Evolutionary conservation across 179 eudicot genomes (phyloP), one percentile per base, ranked within the genome.

Genomic region (Corrigiola litoralis): DNA sequence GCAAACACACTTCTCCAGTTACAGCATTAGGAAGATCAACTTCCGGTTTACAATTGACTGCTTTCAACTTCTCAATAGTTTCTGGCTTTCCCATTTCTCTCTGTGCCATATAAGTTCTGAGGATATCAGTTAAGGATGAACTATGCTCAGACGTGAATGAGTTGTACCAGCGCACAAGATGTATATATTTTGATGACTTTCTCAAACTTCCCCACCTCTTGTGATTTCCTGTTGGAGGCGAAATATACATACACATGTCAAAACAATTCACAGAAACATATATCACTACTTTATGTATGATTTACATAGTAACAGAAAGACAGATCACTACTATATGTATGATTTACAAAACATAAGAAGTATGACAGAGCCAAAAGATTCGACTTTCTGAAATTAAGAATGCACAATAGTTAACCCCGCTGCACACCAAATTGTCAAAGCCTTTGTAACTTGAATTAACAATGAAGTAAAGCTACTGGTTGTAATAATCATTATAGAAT

Each of bases 21-120:
- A 82, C 86, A 5, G 97, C 97, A 61, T 72, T 72, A 21, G 97
- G 95, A 69, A 90, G 90, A 71, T 88, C 90, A 6, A 88, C 69
- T 75, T 89, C 94, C 61, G 83, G 37, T 75, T 71, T 38, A 51
- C 76, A 53, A 53, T 58, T 55, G 54, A 38, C 41, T 70, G 71
- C 27, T n/a, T 83, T 86, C 53, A 67, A 75, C 49, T 77, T 87
- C 75, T 71, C 80, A 27, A 28, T n/a, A 36, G 77, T 75, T 2
- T 66, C 46, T 1, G 77, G 42, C 17, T 20, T n/a, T n/a, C n/a
- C 18, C 21, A 80, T 74, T 76, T 83, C 81, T 73, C 54, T 78
- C 71, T 78, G 82, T 41, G 82, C 88, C 56, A 69, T 72, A 75
- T 74, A 80, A 23, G 72, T 49, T 36, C 79, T 63, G 4, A 72